Conservation (phyloP, 2,329 filamentous ascomycete species). For the Teratosphaeria destructans region DNA sequence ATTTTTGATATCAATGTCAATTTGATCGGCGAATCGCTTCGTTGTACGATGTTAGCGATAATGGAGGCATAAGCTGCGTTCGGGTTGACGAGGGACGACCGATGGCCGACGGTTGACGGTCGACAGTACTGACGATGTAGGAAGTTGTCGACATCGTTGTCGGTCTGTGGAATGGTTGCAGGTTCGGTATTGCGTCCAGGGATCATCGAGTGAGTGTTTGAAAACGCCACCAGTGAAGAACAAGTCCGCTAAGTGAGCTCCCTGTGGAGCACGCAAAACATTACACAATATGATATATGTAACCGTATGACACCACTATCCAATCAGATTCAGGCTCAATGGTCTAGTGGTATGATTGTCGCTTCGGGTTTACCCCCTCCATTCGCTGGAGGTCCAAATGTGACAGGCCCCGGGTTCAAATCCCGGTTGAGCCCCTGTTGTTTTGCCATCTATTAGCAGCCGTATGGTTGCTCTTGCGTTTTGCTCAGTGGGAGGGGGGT, state of each 20-base stretch:
- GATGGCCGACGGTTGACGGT: too few relatives aligned
- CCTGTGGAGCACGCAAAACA: background rate
- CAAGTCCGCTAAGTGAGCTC: too few relatives aligned
- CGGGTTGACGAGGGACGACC: too few relatives aligned
- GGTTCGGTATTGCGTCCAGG: background rate
- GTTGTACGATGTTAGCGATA: background rate
- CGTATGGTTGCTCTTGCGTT: background rate
- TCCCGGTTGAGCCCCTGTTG: background rate
- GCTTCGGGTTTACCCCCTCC: background rate
- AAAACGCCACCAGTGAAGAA: too few relatives aligned
- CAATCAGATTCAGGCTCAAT: background rate
- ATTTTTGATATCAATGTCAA: too few relatives aligned
- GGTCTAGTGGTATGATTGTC: conserved; percentile 8
- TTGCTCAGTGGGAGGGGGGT: background rate
- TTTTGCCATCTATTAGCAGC: background rate
- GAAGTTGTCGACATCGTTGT: too few relatives aligned
- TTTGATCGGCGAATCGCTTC: background rate
- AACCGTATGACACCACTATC: too few relatives aligned
- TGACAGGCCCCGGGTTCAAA: background rate
- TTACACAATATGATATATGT: background rate
- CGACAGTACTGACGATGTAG: too few relatives aligned
- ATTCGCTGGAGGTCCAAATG: background rate
- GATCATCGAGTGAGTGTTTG: too few relatives aligned
- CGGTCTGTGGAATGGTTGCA: too few relatives aligned
- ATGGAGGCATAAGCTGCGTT: background rate